These are phyloP conservation scores for Pseudonitzschia delicatissima DNA, from an alignment of 108 stramenopile genomes.

Conservation along the genomic window DNA sequence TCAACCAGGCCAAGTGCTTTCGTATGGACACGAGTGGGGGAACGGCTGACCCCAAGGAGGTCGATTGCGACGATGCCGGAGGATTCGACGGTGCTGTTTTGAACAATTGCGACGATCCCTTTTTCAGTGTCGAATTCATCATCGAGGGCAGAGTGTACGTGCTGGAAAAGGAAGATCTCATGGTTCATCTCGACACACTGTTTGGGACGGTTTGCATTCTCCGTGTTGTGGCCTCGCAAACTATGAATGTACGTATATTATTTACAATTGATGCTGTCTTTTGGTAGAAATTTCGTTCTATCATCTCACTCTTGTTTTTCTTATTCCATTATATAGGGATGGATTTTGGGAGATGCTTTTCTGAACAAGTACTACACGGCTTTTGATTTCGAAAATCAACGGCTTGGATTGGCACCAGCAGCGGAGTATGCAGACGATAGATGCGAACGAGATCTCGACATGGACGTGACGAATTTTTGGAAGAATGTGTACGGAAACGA, in stretches of 20 bases:
- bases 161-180: slow-evolving; percentile 46
- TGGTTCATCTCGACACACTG: slow-evolving; percentile 22
- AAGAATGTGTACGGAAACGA: neutral
- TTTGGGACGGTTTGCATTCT: slow-evolving; percentile 34
- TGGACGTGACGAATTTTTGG: slow-evolving; percentile 27
- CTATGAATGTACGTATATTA: slow-evolving; percentile 29
- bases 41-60: slow-evolving; percentile 17
- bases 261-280: neutral
- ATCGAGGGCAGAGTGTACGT: slow-evolving; percentile 36
- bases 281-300: neutral
- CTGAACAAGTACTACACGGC: slow-evolving; percentile 94
- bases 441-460: slow-evolving; percentile 24
- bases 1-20: slow-evolving; percentile 49
- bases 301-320: neutral
- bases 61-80: slow-evolving; percentile 26
- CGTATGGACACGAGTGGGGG: slow-evolving; percentile 9
- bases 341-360: slow-evolving; percentile 97
- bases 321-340: slow-evolving; percentile 76
- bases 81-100: slow-evolving; percentile 42
- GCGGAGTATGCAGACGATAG: slow-evolving; percentile 14
- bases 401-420: slow-evolving; percentile 84
- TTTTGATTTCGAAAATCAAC: slow-evolving; percentile 86
- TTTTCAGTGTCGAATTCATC: slow-evolving; percentile 44
- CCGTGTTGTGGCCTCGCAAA: slow-evolving; percentile 28
- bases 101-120: slow-evolving; percentile 39